Evolutionary conservation across 2,329 filamentous ascomycete species (phyloP).

Genomic region (Cercospora nicotianae): DNA sequence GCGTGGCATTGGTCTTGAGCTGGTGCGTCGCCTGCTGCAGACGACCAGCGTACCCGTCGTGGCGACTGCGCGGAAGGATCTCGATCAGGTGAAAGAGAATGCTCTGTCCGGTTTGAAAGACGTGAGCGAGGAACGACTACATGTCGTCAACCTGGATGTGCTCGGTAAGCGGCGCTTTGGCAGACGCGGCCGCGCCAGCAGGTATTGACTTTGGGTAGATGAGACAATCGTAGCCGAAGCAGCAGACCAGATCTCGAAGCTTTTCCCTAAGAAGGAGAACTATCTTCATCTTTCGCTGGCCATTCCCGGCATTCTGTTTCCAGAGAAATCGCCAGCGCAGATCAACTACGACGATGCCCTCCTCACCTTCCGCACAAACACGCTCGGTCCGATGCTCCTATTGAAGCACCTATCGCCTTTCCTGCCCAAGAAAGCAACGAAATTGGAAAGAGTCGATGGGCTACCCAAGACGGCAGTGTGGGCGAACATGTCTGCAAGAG

Average conservation of each 20-base stretch:
- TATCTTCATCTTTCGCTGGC: conserved; percentile 69
- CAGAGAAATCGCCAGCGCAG: conserved; percentile 69
- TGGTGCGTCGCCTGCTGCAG: conserved; percentile 59
- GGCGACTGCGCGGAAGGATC: conserved; percentile 59
- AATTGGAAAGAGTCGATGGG: conserved; percentile 36
- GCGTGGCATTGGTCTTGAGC: conserved; percentile 62
- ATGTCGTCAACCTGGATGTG: conserved; percentile 57
- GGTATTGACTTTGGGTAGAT: conserved; percentile 44
- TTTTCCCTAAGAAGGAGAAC: conserved; percentile 43
- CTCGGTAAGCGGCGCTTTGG: conserved; percentile 46
- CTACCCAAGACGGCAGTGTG: conserved; percentile 60
- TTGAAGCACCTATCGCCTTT: conserved; percentile 73
- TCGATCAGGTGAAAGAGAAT: conserved; percentile 49
- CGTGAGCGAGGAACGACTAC: conserved; percentile 50
- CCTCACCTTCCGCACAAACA: conserved; percentile 72
- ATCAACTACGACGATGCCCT: conserved; percentile 62
- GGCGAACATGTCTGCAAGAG: conserved; percentile 75
- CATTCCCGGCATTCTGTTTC: conserved; percentile 69
- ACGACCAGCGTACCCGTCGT: conserved; percentile 60
- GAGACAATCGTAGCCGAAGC: conserved; percentile 61
- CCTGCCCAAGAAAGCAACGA: conserved; percentile 60
- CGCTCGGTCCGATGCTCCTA: conserved; percentile 71
- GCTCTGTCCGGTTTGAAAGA: conserved; percentile 53
- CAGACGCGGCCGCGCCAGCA: background rate
- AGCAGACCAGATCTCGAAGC: conserved; percentile 47